Conservation (phyloP, 306 rosid species). For the Lathyrus sativus region DNA sequence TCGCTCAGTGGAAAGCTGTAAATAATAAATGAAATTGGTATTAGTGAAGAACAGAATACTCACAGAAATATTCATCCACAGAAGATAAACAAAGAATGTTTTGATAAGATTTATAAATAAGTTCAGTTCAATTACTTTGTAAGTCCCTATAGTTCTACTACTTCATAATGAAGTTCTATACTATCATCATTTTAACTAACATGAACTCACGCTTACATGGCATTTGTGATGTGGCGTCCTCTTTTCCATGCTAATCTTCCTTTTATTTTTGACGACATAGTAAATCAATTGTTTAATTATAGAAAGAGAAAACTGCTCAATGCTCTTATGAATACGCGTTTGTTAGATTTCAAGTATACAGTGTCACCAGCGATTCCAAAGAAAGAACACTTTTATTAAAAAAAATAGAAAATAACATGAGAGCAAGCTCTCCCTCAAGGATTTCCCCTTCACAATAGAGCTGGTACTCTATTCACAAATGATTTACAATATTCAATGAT, state of each 20-base stretch:
- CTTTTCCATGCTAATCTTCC: slow-evolving; percentile 4
- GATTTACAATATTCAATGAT: too few relatives aligned
- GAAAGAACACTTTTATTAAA: not conserved
- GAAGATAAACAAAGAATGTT: slow-evolving; percentile 10
- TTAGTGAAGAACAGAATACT: slow-evolving; percentile 25
- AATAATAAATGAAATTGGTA: slow-evolving; percentile 39
- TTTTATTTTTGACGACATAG: not conserved
- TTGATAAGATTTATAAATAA: slow-evolving; percentile 22
- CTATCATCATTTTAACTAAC: slow-evolving; percentile 14
- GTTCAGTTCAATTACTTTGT: not conserved
- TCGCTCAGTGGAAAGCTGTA: slow-evolving; percentile 63
- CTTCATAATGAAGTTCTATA: not conserved
- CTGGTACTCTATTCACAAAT: too few relatives aligned
- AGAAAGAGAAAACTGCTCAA: not conserved
- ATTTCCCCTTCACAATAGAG: too few relatives aligned
- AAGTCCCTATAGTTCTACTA: slow-evolving; percentile 1
- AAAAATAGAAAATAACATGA: too few relatives aligned
- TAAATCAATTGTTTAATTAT: not conserved
- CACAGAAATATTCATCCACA: slow-evolving; percentile 19
- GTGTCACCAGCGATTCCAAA: not conserved
- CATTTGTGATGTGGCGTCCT: not conserved
- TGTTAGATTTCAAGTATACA: not conserved
- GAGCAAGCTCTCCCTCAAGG: too few relatives aligned
- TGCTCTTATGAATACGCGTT: not conserved
- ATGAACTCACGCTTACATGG: not conserved